Conservation (phyloP, 73 alveolate genomes). For the Paramecium caudatum region DNA sequence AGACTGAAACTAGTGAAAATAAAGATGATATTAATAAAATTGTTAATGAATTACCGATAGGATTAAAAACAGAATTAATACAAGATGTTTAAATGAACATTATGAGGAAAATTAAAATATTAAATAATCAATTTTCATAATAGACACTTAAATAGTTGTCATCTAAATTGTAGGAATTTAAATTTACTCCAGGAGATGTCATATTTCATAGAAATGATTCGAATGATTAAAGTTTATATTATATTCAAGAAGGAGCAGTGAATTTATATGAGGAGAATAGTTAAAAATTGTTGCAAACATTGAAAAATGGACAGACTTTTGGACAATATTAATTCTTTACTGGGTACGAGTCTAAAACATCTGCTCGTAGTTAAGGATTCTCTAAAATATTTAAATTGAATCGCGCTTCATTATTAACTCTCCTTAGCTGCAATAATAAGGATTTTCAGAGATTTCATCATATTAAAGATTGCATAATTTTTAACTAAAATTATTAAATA, state of each 20-base stretch:
- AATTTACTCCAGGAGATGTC: constrained; percentile 61
- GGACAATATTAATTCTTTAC: constrained; percentile 62
- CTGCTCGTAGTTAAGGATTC: constrained; percentile 5
- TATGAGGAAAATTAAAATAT: neutral
- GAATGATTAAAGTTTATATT: neutral
- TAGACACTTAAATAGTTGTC: neutral
- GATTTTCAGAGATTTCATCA: constrained; percentile 50
- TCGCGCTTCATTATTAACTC: neutral
- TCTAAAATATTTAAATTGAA: constrained; percentile 17
- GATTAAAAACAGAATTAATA: constrained; percentile 19
- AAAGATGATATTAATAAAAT: constrained; percentile 43
- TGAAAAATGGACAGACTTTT: constrained; percentile 29
- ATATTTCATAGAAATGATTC: constrained; percentile 4
- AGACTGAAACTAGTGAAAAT: neutral
- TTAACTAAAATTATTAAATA: neutral
- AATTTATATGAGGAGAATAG: neutral
- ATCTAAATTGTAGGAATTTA: neutral
- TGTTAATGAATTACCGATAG: neutral
- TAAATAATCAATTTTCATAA: constrained; percentile 2
- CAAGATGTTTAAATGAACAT: constrained; percentile 31
- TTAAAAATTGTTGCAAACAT: neutral
- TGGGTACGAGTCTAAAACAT: neutral
- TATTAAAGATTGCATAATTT: constrained; percentile 16
- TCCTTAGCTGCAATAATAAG: neutral
- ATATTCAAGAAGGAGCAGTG: constrained; percentile 22